phyloP scores from a whole-genome alignment of 257 asterid species.

The Ocimum tenuiflorum region DNA sequence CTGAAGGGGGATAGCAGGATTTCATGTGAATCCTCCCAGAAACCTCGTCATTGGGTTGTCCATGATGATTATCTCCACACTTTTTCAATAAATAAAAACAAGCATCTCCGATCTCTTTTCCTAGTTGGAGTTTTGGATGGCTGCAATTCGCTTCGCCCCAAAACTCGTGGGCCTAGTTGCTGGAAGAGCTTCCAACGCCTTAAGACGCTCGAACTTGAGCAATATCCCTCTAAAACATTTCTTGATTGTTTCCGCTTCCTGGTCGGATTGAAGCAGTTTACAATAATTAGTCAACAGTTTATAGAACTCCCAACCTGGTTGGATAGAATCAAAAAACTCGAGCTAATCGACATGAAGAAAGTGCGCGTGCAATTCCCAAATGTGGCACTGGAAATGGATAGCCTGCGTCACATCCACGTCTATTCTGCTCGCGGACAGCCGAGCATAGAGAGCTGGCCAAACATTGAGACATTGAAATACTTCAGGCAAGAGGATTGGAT shows the following conservation, averaged over 20 bases:
- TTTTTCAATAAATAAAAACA: background rate
- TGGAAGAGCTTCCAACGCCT: conserved; percentile 12
- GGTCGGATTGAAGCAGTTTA: conserved; percentile 16
- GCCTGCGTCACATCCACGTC: too few species aligned
- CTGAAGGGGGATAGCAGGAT: background rate
- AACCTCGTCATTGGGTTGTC: background rate
- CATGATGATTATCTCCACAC: background rate
- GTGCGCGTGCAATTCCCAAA: background rate
- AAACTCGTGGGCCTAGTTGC: too few species aligned
- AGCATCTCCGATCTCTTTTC: conserved; percentile 10
- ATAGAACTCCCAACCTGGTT: conserved; percentile 16
- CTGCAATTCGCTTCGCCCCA: too few species aligned
- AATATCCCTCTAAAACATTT: background rate
- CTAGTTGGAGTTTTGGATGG: background rate
- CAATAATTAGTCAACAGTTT: too few species aligned
- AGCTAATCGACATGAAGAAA: conserved; percentile 1
- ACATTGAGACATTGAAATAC: conserved; percentile 14
- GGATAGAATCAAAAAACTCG: background rate
- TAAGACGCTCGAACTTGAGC: conserved; percentile 1
- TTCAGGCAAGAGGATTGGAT: background rate
- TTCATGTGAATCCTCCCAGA: background rate
- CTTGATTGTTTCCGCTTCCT: too few species aligned
- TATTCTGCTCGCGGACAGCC: too few species aligned
- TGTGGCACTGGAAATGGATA: too few species aligned
- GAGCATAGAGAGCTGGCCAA: background rate